These are phyloP conservation scores for Discostella stelligeroides DNA, from an alignment of 108 stramenopile species.

Conservation along the genomic window DNA sequence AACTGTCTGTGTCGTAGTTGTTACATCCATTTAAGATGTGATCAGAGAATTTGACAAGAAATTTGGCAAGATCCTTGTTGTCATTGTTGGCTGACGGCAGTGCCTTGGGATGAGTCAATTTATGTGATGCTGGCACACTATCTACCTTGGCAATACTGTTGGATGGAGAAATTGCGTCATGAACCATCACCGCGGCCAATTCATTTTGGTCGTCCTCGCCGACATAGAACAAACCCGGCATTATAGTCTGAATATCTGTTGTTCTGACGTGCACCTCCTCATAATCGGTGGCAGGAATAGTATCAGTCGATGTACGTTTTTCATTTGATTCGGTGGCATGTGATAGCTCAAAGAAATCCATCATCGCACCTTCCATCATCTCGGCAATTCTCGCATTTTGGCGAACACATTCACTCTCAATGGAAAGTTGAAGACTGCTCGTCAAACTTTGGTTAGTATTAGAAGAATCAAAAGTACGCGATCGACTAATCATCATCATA, in stretches of 20 bases:
- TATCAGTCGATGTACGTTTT: background rate
- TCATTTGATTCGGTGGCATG: background rate
- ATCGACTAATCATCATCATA: background rate
- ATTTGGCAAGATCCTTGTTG: slow-evolving; percentile 10
- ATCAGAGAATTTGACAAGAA: slow-evolving; percentile 6
- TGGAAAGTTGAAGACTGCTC: slow-evolving; percentile 1
- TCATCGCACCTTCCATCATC: slow-evolving; percentile 10
- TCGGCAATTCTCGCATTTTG: slow-evolving; percentile 2
- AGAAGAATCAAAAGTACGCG: slow-evolving; percentile 11
- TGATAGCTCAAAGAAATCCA: background rate
- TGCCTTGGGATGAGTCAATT: background rate
- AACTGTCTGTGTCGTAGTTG: slow-evolving; percentile 3
- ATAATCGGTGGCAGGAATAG: background rate
- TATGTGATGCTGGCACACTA: background rate
- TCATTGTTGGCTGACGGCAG: background rate
- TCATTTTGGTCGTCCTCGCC: background rate
- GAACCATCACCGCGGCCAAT: background rate
- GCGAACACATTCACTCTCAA: slow-evolving; percentile 9
- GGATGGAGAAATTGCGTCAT: no score
- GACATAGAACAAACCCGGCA: background rate
- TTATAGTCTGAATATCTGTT: background rate
- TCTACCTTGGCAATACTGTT: no score
- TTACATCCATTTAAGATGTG: slow-evolving; percentile 14
- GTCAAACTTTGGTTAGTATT: background rate
- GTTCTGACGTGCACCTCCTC: background rate